phyloP scores from a whole-genome alignment of 495 filamentous ascomycete genomes.

The Hyaloscypha bicolor region DNA sequence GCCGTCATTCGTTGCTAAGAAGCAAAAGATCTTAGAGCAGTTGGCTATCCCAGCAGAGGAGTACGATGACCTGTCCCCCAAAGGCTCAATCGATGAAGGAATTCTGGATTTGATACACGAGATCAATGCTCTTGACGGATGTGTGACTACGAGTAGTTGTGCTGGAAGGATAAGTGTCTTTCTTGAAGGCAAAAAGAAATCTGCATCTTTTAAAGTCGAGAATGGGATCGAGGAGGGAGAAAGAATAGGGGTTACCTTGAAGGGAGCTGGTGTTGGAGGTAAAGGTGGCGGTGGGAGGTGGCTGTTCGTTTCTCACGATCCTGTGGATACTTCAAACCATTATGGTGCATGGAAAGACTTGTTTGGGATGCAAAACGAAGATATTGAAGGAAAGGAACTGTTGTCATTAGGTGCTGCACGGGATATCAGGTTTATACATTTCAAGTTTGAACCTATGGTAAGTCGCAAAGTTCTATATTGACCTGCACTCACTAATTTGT shows the following conservation, averaged over 20 bases:
- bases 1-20: conserved; percentile 57
- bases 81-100: conserved; percentile 77
- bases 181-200: conserved; percentile 68
- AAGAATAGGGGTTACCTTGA: conserved; percentile 11
- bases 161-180: conserved; percentile 84
- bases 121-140: conserved; percentile 70
- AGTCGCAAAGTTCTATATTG: conserved; percentile 25
- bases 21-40: conserved; percentile 64
- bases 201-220: background rate
- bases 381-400: background rate
- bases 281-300: conserved; percentile 82
- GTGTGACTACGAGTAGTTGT: conserved; percentile 92
- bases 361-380: conserved; percentile 25
- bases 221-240: conserved; percentile 6
- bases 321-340: conserved; percentile 43
- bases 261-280: conserved; percentile 60
- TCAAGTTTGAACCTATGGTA: conserved; percentile 96
- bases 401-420: background rate
- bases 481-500: background rate
- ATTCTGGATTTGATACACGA: conserved; percentile 74
- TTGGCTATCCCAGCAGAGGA: conserved; percentile 63
- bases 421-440: conserved; percentile 68
- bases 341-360: conserved; percentile 25
- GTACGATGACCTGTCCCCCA: conserved; percentile 80
- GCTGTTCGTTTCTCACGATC: conserved; percentile 86